These are phyloP conservation scores for Metarhizium album DNA, from an alignment of 2,329 filamentous ascomycete species.

Conservation along the genomic window DNA sequence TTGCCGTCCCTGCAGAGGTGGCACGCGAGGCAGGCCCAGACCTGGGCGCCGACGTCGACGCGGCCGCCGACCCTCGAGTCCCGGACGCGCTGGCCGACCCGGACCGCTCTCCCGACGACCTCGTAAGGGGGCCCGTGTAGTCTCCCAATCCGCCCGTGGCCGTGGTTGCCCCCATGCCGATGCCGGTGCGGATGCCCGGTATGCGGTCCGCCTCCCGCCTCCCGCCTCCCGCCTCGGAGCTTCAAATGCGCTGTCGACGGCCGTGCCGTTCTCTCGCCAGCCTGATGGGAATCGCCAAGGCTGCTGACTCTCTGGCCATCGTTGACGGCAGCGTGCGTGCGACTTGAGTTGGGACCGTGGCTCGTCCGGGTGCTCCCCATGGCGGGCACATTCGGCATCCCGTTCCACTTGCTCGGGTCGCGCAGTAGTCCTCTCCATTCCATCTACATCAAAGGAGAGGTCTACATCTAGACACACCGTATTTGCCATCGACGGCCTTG, in stretches of 20 bases:
- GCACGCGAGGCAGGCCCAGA: constrained; percentile 44
- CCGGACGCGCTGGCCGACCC: constrained; percentile 33
- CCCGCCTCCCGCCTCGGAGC: no score
- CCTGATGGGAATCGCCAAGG: no score
- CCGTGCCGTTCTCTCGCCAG: constrained; percentile 37
- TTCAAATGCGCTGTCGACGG: constrained; percentile 64
- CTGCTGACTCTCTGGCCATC: no score
- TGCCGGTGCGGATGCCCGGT: no score
- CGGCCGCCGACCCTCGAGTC: constrained; percentile 50
- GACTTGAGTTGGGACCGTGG: no score
- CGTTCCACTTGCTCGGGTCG: no score
- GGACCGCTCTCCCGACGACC: constrained; percentile 44
- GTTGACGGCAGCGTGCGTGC: no score
- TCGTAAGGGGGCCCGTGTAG: constrained; percentile 36
- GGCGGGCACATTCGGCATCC: no score
- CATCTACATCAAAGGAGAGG: neutral
- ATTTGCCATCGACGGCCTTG: neutral
- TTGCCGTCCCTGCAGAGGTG: constrained; percentile 35
- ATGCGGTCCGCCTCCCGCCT: no score
- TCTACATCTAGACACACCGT: neutral
- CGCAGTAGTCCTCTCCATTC: no score
- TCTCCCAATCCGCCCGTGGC: constrained; percentile 47
- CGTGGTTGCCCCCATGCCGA: no score
- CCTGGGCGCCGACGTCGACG: constrained; percentile 53
- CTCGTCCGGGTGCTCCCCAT: no score